Base-by-base conservation (phyloP, 345 rosid genomes). In the Erucastrum elatum region DNA sequence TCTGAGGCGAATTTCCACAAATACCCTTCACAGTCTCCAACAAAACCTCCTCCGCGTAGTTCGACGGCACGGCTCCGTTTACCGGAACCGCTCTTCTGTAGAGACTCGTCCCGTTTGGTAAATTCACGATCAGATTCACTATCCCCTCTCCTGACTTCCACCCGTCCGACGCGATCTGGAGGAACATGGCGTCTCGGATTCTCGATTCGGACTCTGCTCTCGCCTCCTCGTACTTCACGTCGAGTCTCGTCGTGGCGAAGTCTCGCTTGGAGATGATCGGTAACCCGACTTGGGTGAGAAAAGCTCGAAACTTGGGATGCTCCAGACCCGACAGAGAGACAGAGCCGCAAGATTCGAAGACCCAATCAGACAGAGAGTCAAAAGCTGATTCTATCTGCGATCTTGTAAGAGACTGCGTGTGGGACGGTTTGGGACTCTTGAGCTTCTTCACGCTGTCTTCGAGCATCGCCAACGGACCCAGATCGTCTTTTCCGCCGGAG, bases 361-460 rank as follows among this genome's bases (percentile, higher is more conserved):
- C 92, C 99, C 99, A 96, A 76, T 96, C 99, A 60, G 97, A 86
- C 16, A 96, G 87, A 82, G 82, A 86, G 67, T 88, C 95, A 9
- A 93, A 46, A 8, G 99, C 99, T 51, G 77, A 82, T 64, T 89
- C 97, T 76, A 91, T 84, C 86, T 93, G 97, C 74, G 88, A 79
- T 86, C 89, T 93, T 75, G 89, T 90, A 51, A 96, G 84, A 65
- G 97, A 80, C 6, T 89, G 92, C 4, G 92, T 90, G 1, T 94
- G 95, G 6, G 91, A 86, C 13, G 90, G 86, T 75, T 91, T 92
- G 8, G 97, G 98, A 39, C 97, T 91, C 80, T 92, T 93, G 31
- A 96, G 87, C 90, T 88, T 91, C 91, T 96, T 93, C 25, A 96
- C 99, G 65, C 98, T 93, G 75, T 93, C 97, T 78, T 96, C 98